phyloP scores from a whole-genome alignment of 1,139 yeast genomes.

The Magnusiomyces fungicola region DNA sequence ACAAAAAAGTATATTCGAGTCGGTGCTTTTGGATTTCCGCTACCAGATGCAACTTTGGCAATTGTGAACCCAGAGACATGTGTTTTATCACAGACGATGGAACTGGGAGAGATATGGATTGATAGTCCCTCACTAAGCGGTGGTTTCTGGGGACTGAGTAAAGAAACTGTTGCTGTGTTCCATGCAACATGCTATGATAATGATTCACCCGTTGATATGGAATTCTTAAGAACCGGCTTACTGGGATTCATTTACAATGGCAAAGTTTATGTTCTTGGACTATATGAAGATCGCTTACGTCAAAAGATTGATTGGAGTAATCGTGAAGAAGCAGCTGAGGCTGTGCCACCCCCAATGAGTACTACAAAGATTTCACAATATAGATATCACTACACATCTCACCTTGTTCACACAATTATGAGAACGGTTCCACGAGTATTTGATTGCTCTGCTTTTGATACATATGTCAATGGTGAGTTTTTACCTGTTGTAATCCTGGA shows the following conservation, averaged over 20 bases:
- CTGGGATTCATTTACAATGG: conserved; percentile 85
- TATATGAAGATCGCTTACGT: conserved; percentile 85
- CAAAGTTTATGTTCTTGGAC: conserved; percentile 77
- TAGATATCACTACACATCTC: conserved; percentile 78
- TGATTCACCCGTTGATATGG: conserved; percentile 60
- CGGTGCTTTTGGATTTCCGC: conserved; percentile 89
- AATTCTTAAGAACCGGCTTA: conserved; percentile 82
- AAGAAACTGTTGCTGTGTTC: conserved; percentile 67
- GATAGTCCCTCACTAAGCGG: conserved; percentile 85
- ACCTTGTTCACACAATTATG: conserved; percentile 70
- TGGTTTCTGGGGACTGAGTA: conserved; percentile 71
- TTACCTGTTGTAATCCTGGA: conserved; percentile 84
- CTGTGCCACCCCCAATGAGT: not conserved
- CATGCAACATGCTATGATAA: conserved; percentile 75
- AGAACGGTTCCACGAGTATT: conserved; percentile 74
- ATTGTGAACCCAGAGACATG: conserved; percentile 90
- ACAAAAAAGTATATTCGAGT: conserved; percentile 52
- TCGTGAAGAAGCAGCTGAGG: conserved; percentile 16
- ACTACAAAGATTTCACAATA: conserved; percentile 23
- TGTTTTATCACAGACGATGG: conserved; percentile 56
- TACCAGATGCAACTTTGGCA: conserved; percentile 90
- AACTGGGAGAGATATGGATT: conserved; percentile 97
- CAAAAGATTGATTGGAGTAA: conserved; percentile 42
- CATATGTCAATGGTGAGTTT: conserved; percentile 76
- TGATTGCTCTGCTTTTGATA: conserved; percentile 89